Evolutionary conservation across 192 early-diverging fungal genomes (phyloP).

Genomic region (Coemansia sp.): DNA sequence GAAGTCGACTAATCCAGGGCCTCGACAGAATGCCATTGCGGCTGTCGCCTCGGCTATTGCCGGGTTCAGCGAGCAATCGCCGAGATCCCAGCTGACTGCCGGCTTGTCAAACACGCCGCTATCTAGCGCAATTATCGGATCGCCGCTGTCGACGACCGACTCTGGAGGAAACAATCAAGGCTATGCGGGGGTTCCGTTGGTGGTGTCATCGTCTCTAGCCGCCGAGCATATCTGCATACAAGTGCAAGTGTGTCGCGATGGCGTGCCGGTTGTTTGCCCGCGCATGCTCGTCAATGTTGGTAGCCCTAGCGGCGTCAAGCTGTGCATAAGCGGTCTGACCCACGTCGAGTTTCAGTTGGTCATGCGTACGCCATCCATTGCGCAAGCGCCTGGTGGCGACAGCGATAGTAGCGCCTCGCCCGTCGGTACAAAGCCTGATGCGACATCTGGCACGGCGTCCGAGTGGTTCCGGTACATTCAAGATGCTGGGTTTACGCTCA

Average conservation of each 20-base stretch:
- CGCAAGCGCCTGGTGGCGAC: background rate
- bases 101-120: slow-evolving; percentile 28
- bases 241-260: slow-evolving; percentile 88
- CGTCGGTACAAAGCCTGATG: slow-evolving; percentile 14
- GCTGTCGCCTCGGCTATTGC: background rate
- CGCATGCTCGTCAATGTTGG: slow-evolving; percentile 50
- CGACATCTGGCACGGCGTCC: slow-evolving; percentile 22
- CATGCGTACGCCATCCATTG: slow-evolving; percentile 21
- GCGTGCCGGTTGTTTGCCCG: slow-evolving; percentile 84
- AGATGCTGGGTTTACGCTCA: slow-evolving; percentile 43
- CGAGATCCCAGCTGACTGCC: slow-evolving; percentile 14
- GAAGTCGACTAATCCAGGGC: slow-evolving; percentile 88
- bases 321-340: slow-evolving; percentile 50
- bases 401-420: background rate
- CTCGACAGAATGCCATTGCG: slow-evolving; percentile 19
- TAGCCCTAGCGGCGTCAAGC: slow-evolving; percentile 27
- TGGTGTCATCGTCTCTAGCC: slow-evolving; percentile 64
- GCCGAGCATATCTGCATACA: slow-evolving; percentile 90
- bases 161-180: slow-evolving; percentile 22
- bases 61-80: slow-evolving; percentile 19
- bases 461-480: slow-evolving; percentile 46
- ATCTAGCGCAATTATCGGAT: slow-evolving; percentile 31
- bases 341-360: slow-evolving; percentile 55
- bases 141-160: slow-evolving; percentile 38
- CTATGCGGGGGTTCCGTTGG: slow-evolving; percentile 24